These are phyloP conservation scores for Plectosphaerella plurivora DNA, from an alignment of 2,329 filamentous ascomycete species.

Conservation along the genomic window DNA sequence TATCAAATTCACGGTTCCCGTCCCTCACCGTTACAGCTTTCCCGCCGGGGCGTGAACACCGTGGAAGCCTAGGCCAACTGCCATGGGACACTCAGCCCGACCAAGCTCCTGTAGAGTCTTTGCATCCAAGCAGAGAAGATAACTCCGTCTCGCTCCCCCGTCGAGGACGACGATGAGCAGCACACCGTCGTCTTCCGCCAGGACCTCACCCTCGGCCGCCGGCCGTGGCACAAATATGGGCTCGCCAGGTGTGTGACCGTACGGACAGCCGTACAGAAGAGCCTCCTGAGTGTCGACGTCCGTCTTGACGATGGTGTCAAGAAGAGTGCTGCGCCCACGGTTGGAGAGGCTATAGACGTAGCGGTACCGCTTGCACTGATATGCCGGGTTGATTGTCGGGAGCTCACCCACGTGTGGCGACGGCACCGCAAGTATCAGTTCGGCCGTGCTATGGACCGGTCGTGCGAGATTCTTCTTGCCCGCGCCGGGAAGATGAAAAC, in stretches of 20 bases:
- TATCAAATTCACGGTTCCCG: too few relatives aligned
- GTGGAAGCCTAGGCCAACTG: slow-evolving; percentile 62
- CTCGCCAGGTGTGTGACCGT: slow-evolving; percentile 64
- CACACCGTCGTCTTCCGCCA: slow-evolving; percentile 59
- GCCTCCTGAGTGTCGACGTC: slow-evolving; percentile 50
- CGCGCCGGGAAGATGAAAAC: slow-evolving; percentile 27
- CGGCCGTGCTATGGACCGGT: slow-evolving; percentile 3
- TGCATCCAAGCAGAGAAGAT: slow-evolving; percentile 62
- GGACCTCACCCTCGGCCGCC: slow-evolving; percentile 25
- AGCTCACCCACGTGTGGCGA: slow-evolving; percentile 57
- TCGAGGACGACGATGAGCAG: slow-evolving; percentile 62
- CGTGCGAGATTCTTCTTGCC: background rate
- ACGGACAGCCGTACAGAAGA: slow-evolving; percentile 50
- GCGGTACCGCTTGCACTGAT: slow-evolving; percentile 46
- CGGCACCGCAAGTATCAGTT: slow-evolving; percentile 35
- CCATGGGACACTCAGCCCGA: slow-evolving; percentile 56
- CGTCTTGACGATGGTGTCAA: slow-evolving; percentile 62
- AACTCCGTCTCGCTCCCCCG: slow-evolving; percentile 53
- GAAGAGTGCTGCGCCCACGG: slow-evolving; percentile 53
- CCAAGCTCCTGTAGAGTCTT: slow-evolving; percentile 59
- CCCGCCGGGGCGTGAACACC: slow-evolving; percentile 39
- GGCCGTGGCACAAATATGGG: slow-evolving; percentile 57
- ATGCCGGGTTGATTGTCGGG: slow-evolving; percentile 60
- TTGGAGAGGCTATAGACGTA: slow-evolving; percentile 57
- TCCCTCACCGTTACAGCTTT: too few relatives aligned